phyloP scores from a whole-genome alignment of 2,329 filamentous ascomycete species.

The Hypocreales sp. region DNA sequence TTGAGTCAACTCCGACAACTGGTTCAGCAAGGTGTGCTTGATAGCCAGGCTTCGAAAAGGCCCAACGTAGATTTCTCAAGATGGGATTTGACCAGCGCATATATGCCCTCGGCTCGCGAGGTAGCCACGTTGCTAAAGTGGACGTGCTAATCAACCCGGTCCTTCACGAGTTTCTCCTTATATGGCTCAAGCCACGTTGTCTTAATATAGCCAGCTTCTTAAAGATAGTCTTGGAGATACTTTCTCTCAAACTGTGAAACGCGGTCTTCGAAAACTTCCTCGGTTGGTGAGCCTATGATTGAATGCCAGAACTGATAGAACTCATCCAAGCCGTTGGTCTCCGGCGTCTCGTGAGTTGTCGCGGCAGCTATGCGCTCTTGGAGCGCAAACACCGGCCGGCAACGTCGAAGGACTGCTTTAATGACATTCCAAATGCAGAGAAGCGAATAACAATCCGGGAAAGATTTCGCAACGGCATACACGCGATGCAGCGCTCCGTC shows the following conservation, averaged over 20 bases:
- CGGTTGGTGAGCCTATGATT: constrained; percentile 5
- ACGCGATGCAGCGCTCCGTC: constrained; percentile 7
- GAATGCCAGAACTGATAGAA: constrained; percentile 8
- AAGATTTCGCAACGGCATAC: constrained; percentile 4
- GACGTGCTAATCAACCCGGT: constrained; percentile 6
- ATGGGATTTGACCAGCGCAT: constrained; percentile 6
- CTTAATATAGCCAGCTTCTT: too few relatives aligned
- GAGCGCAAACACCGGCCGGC: constrained; percentile 1
- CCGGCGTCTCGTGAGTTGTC: background rate
- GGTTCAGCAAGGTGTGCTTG: constrained; percentile 5
- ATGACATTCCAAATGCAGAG: too few relatives aligned
- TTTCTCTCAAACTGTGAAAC: too few relatives aligned
- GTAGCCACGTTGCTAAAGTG: constrained; percentile 8
- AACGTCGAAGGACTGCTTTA: constrained; percentile 6
- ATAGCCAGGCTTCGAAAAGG: constrained; percentile 8
- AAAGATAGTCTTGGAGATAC: too few relatives aligned
- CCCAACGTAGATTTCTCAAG: constrained; percentile 5
- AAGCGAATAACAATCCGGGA: constrained; percentile 3
- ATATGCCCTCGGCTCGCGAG: constrained; percentile 5
- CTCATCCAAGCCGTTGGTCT: constrained; percentile 3
- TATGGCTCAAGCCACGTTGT: constrained; percentile 8
- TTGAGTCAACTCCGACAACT: constrained; percentile 7
- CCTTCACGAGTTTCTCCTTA: constrained; percentile 9
- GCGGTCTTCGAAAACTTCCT: too few relatives aligned
- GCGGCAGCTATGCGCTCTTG: too few relatives aligned